Base-by-base conservation (phyloP, 2,329 filamentous ascomycete species). In the Alternaria conjuncta region DNA sequence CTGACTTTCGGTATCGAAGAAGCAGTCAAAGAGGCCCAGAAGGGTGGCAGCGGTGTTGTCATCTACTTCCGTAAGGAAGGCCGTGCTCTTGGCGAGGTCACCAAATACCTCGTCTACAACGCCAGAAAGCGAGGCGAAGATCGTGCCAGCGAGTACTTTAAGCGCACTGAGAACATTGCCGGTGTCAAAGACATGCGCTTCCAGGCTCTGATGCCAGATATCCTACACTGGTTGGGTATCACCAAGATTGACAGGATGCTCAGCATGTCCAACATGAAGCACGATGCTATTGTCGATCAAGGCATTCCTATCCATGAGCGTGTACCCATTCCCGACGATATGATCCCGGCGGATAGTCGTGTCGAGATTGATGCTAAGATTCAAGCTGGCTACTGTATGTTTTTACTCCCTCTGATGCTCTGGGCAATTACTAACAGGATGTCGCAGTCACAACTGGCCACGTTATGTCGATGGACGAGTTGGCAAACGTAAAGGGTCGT, bases 341-440 rank as follows among this genome's bases (percentile, higher is more conserved):
- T 96, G 87, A 97, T 98, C 73, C 96, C 96, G 12, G 92, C 90
- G 67, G 96, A 98, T 81, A 97, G 94, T 57, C 87, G 95, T 70
- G 96, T 98, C n/a, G 96, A 99, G 81, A 99, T 98, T 76, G 96
- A 98, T 81, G 96, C 96, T 63, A 98, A 98, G 85, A 97, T 98
- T 78, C 96, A 95, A 72, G 94, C 95, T 64, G 96, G 89, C 21
- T 90, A 90, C 76, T 90, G 92, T 93, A 82, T 81, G 88, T 82
- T 26, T 50, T 26, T 32, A 44, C 26, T 20, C 32, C 41, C 55
- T 32, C 53, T 36, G 10, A 12, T 45, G 56, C 54, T 59, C 20
- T 11, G 49, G 25, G 23, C 23, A 13, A 50, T 46, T 60, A 69
- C 74, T 77, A 66, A 77, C 67, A 43, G 41, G 49, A n/a, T 30